Evolutionary conservation across 2,329 filamentous ascomycete genomes (phyloP).

Genomic region (Aspergillus brunneoviolaceus): DNA sequence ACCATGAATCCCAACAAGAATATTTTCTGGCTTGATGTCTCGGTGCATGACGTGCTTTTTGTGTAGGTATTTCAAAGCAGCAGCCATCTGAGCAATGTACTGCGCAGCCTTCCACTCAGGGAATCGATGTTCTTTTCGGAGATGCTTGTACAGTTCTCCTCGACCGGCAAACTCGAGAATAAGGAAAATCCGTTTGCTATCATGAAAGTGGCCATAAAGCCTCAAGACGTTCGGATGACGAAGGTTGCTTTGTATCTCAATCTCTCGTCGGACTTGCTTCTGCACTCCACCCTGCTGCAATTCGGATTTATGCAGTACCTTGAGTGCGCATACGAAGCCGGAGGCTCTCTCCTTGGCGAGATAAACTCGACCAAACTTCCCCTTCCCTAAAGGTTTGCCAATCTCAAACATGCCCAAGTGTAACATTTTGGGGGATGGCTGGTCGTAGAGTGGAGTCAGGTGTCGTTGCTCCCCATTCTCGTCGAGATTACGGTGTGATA

Average conservation of each 20-base stretch:
- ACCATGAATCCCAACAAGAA: constrained; percentile 90
- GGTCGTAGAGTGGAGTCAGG: constrained; percentile 54
- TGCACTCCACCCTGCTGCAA: constrained; percentile 77
- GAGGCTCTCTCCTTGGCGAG: constrained; percentile 75
- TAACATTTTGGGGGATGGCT: constrained; percentile 62
- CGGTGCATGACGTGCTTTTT: constrained; percentile 97
- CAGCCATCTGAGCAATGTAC: constrained; percentile 89
- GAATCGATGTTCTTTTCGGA: constrained; percentile 75
- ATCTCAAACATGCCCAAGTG: constrained; percentile 95
- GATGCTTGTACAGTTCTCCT: constrained; percentile 84
- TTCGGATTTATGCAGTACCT: constrained; percentile 82
- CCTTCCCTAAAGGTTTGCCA: constrained; percentile 79
- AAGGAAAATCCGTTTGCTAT: constrained; percentile 81
- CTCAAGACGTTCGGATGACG: constrained; percentile 82
- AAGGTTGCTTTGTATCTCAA: constrained; percentile 86
- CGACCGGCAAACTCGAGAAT: constrained; percentile 85
- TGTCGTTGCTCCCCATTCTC: constrained; percentile 37
- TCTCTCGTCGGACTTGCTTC: constrained; percentile 83
- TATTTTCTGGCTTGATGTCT: constrained; percentile 98
- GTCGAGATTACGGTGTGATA: constrained; percentile 49
- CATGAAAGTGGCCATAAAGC: constrained; percentile 84
- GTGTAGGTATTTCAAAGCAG: constrained; percentile 83
- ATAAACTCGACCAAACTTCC: constrained; percentile 85
- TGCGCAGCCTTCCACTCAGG: constrained; percentile 83
- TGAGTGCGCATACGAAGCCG: constrained; percentile 81